A percentile compares a stretch with the other conserved stretches of the same genome.
Conservation (phyloP, 192 early-diverging fungal genomes). For the Backusella psychrophila region DNA sequence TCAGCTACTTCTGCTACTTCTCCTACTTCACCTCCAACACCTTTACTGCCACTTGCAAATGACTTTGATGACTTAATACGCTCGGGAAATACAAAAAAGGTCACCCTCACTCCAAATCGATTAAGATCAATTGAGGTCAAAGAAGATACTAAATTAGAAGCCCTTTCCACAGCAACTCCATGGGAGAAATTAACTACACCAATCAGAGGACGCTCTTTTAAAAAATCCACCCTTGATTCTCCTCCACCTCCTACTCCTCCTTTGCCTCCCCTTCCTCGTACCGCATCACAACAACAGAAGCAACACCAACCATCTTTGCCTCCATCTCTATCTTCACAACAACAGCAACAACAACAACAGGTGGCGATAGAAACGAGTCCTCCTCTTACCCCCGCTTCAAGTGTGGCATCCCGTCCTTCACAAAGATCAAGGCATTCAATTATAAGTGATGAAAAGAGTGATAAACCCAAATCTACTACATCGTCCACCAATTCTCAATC, state of each 20-base stretch:
- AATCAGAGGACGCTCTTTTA: background rate
- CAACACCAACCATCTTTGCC: background rate
- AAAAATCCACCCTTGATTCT: background rate
- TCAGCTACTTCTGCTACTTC: background rate
- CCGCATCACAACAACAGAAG: background rate
- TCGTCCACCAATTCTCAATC: background rate
- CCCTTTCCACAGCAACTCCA: background rate
- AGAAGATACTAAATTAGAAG: background rate
- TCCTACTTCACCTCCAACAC: background rate
- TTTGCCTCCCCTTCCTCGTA: conserved; percentile 4
- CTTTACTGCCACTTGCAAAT: conserved; percentile 5
- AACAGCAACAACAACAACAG: background rate
- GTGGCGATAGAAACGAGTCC: conserved; percentile 12
- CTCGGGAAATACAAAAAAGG: conserved; percentile 55
- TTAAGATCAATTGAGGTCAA: conserved; percentile 52
- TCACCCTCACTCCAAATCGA: conserved; percentile 60
- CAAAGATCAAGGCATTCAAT: conserved; percentile 5
- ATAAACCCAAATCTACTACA: background rate
- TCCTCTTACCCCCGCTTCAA: conserved; percentile 20
- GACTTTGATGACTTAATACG: conserved; percentile 54
- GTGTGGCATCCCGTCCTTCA: conserved; percentile 6
- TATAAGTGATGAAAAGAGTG: background rate
- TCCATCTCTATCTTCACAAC: background rate
- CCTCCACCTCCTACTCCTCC: background rate
- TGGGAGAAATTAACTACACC: background rate